These are phyloP conservation scores for Fraxinus velutina DNA, from an alignment of 305 asterid genomes.

Conservation along the genomic window DNA sequence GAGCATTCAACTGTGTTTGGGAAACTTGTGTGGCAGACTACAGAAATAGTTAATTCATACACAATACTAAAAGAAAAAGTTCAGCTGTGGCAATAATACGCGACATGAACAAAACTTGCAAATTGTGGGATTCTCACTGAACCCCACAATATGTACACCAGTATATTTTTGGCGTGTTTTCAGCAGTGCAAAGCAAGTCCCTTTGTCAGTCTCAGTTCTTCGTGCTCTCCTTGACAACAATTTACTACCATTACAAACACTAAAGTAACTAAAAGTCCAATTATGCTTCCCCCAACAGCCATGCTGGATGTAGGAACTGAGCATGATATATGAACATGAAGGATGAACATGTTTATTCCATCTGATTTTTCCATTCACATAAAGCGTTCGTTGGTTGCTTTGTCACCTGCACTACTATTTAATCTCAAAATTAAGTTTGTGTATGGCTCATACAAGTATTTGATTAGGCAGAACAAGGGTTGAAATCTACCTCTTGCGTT, in stretches of 20 bases:
- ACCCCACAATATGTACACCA: neutral
- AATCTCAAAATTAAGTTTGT: neutral
- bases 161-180: neutral
- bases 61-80: conserved; percentile 3
- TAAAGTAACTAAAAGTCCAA: neutral
- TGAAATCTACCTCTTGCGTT: conserved; percentile 48
- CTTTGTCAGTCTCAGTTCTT: neutral
- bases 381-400: conserved; percentile 9
- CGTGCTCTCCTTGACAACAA: neutral
- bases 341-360: neutral
- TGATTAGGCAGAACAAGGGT: neutral
- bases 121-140: neutral
- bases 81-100: neutral
- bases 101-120: neutral
- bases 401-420: conserved; percentile 19
- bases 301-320: neutral
- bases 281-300: neutral
- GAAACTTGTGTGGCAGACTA: neutral
- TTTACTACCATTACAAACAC: neutral
- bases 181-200: neutral
- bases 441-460: neutral
- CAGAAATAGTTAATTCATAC: conserved; percentile 9
- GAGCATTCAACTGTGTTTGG: neutral
- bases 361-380: neutral
- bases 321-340: neutral